A percentile compares a stretch with the other conserved stretches of the same genome.
phyloP scores from a whole-genome alignment of 345 rosid species.

The Geranium rotundifolium region DNA sequence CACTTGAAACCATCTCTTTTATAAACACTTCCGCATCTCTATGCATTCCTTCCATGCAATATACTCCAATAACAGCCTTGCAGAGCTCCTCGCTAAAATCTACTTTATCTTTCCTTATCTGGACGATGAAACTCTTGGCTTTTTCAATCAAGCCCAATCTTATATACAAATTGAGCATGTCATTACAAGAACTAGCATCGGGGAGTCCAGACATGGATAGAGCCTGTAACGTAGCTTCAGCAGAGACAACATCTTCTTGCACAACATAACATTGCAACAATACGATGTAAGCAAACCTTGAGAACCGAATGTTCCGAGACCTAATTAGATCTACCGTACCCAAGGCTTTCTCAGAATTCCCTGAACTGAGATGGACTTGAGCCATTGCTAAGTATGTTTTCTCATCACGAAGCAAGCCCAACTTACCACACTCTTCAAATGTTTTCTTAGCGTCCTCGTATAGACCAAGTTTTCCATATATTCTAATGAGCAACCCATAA shows the following conservation, averaged over 20 bases:
- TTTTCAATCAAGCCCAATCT: constrained; percentile 39
- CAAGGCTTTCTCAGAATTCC: constrained; percentile 60
- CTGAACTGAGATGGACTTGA: constrained; percentile 60
- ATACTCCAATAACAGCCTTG: constrained; percentile 38
- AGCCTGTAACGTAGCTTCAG: constrained; percentile 63
- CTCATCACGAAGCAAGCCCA: constrained; percentile 59
- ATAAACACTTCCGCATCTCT: constrained; percentile 36
- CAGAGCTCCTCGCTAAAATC: constrained; percentile 49
- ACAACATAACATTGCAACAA: constrained; percentile 61
- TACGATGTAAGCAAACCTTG: constrained; percentile 76
- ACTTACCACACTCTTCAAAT: constrained; percentile 49
- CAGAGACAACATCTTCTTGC: constrained; percentile 51
- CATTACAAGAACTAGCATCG: constrained; percentile 70
- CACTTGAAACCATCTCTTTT: constrained; percentile 35
- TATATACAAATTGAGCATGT: constrained; percentile 56
- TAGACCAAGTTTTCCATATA: constrained; percentile 82
- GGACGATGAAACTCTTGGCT: constrained; percentile 45
- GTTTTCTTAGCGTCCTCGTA: constrained; percentile 63
- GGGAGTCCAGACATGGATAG: constrained; percentile 58
- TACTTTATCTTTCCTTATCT: constrained; percentile 39
- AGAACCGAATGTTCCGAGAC: constrained; percentile 48
- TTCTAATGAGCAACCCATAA: constrained; percentile 74
- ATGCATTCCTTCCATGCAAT: constrained; percentile 58
- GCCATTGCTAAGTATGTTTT: constrained; percentile 92
- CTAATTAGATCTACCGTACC: constrained; percentile 53